Conservation (phyloP, 2,329 filamentous ascomycete species). For the Fusarium denticulatum region DNA sequence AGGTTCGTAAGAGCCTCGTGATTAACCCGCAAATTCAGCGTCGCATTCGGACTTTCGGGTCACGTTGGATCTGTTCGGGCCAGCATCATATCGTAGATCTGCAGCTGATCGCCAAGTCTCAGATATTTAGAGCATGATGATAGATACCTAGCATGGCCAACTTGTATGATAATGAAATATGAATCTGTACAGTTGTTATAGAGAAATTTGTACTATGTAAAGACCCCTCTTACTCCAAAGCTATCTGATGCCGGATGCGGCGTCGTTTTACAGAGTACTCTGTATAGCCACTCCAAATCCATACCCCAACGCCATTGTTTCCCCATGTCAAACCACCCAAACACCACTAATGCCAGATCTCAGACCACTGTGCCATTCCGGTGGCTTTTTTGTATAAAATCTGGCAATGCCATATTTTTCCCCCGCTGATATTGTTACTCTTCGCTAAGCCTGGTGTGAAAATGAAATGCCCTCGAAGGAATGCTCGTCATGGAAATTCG, state of each 20-base stretch:
- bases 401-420: neutral
- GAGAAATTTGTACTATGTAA: neutral
- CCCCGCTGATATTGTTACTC: neutral
- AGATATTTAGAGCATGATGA: neutral
- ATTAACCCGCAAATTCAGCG: conserved; percentile 24
- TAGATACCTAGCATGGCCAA: neutral
- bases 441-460: neutral
- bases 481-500: neutral
- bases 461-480: neutral
- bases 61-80: conserved; percentile 13
- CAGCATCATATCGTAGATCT: conserved; percentile 32
- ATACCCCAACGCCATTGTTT: conserved; percentile 31
- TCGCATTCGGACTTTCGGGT: conserved; percentile 21
- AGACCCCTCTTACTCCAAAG: conserved; percentile 1
- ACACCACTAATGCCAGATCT: conserved; percentile 34
- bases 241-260: conserved; percentile 25
- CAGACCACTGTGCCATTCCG: conserved; percentile 11
- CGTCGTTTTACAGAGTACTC: conserved; percentile 6
- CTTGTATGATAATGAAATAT: neutral
- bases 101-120: conserved; percentile 18
- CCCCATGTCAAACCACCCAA: conserved; percentile 30
- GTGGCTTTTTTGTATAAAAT: neutral
- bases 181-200: neutral
- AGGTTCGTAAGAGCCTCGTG: conserved; percentile 11
- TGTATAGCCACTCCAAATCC: neutral